Evolutionary conservation across 768 basidiomycete genomes (phyloP).

Genomic region (Tylopilus sp.): DNA sequence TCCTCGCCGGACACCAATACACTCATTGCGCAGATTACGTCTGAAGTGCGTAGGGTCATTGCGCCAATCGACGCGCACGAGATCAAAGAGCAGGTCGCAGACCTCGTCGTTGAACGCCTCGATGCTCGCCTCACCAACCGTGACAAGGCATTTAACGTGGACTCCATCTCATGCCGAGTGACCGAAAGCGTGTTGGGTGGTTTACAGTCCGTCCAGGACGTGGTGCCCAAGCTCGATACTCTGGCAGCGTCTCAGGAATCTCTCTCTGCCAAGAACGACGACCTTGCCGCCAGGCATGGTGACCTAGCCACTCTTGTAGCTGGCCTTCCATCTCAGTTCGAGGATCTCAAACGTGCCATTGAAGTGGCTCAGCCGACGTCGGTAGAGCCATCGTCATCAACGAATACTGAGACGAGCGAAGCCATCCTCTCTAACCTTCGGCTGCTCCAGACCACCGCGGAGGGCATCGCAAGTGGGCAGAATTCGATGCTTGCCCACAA

Average conservation of each 20-base stretch:
- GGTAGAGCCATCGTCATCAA: constrained; percentile 18
- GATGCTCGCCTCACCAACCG: constrained; percentile 78
- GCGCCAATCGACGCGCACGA: constrained; percentile 80
- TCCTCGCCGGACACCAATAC: constrained; percentile 49
- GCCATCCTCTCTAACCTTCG: constrained; percentile 35
- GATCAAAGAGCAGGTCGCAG: constrained; percentile 87
- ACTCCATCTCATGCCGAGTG: constrained; percentile 53
- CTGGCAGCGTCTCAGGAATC: constrained; percentile 43
- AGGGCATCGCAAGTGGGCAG: constrained; percentile 50
- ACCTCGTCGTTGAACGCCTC: constrained; percentile 81
- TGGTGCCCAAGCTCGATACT: constrained; percentile 38
- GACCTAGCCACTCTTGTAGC: constrained; percentile 41
- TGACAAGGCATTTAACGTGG: constrained; percentile 66
- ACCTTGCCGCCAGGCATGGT: constrained; percentile 38
- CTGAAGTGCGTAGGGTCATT: constrained; percentile 68
- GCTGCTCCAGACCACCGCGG: constrained; percentile 47
- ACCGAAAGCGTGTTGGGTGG: constrained; percentile 47
- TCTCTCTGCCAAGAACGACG: constrained; percentile 35
- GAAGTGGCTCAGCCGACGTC: constrained; percentile 25
- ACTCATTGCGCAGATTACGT: constrained; percentile 55
- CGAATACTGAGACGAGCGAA: constrained; percentile 16
- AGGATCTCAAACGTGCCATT: constrained; percentile 43
- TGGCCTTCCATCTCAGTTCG: constrained; percentile 46
- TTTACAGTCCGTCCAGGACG: constrained; percentile 40
- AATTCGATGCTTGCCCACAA: constrained; percentile 44